phyloP scores from a whole-genome alignment of 441 rosid species.

The Viola pubescens region DNA sequence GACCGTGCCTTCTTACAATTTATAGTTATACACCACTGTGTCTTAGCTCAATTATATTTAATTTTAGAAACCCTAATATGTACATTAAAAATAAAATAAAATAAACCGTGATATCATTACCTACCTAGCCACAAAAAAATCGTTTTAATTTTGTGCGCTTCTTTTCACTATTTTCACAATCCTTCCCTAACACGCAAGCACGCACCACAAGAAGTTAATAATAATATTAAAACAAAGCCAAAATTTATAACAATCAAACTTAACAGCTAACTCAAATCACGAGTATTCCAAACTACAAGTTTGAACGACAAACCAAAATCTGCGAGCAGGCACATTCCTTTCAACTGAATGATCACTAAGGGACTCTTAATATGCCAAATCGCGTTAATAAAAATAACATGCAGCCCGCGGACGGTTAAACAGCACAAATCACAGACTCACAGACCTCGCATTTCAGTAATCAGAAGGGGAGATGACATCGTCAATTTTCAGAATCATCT shows the following conservation, averaged over 20 bases:
- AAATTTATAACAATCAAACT: not conserved
- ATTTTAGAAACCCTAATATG: too few relatives aligned
- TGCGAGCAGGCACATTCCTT: constrained; percentile 13
- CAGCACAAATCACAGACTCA: not conserved
- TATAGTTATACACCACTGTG: too few relatives aligned
- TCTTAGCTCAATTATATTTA: too few relatives aligned
- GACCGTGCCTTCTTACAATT: too few relatives aligned
- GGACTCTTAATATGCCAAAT: not conserved
- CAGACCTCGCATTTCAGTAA: constrained; percentile 30
- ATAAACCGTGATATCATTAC: too few relatives aligned
- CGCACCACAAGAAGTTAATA: too few relatives aligned
- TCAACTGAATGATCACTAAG: not conserved
- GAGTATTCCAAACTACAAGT: not conserved
- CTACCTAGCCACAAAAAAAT: too few relatives aligned
- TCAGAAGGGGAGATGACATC: constrained; percentile 90
- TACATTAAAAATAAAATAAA: too few relatives aligned
- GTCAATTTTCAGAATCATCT: constrained; percentile 97
- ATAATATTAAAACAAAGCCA: too few relatives aligned
- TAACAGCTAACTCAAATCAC: not conserved
- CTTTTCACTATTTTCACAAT: too few relatives aligned
- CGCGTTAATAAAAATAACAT: constrained; percentile 12
- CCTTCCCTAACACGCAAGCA: too few relatives aligned
- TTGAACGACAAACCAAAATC: constrained; percentile 19
- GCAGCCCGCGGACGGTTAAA: constrained; percentile 4
- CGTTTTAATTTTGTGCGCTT: too few relatives aligned